Percentiles rank a stretch among this genome's conserved stretches.
phyloP scores from a whole-genome alignment of 257 asterid genomes.

The Lycium ferocissimum region DNA sequence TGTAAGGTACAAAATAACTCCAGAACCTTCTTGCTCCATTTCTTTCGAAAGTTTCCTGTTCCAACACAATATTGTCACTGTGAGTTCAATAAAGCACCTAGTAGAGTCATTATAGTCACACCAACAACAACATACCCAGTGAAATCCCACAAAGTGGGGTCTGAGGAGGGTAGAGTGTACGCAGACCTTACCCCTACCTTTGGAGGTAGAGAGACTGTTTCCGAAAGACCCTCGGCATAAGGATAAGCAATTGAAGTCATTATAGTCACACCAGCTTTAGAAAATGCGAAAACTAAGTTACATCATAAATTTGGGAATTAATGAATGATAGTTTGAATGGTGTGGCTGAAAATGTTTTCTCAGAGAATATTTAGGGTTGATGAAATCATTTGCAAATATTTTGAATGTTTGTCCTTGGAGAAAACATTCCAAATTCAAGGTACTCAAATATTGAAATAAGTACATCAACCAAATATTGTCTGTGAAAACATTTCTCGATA shows the following conservation, averaged over 20 bases:
- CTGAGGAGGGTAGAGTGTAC: too few species aligned
- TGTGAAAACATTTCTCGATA: not conserved
- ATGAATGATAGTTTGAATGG: not conserved
- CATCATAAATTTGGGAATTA: not conserved
- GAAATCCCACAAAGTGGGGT: too few species aligned
- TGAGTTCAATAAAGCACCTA: not conserved
- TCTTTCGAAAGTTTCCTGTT: conserved; percentile 74
- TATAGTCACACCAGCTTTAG: not conserved
- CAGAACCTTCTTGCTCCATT: conserved; percentile 81
- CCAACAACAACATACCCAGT: not conserved
- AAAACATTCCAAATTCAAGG: conserved; percentile 14
- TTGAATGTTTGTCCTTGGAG: not conserved
- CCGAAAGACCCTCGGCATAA: too few species aligned
- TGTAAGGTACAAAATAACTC: conserved; percentile 78
- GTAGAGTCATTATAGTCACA: not conserved
- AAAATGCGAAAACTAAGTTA: not conserved
- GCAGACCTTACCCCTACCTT: too few species aligned
- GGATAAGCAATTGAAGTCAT: not conserved
- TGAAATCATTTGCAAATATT: not conserved
- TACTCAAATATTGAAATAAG: not conserved
- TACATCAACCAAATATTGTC: not conserved
- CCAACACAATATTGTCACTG: conserved; percentile 33
- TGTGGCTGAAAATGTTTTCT: conserved; percentile 3
- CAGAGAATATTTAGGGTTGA: not conserved
- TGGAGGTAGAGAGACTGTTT: too few species aligned